Percentiles rank a stretch among this genome's conserved stretches.
phyloP scores from a whole-genome alignment of 768 basidiomycete species.

The Austroboletus eburneus region DNA sequence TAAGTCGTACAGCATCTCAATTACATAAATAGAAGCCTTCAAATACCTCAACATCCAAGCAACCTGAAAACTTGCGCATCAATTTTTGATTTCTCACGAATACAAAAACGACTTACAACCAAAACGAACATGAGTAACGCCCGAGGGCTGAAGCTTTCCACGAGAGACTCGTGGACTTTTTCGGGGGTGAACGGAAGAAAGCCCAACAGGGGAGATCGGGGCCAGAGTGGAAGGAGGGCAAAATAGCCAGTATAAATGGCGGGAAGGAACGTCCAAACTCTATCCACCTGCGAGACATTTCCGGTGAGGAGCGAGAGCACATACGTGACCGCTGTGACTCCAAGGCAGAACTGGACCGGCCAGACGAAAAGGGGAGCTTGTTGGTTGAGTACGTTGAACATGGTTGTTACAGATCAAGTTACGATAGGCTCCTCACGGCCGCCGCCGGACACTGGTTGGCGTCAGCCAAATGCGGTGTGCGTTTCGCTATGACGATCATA shows the following conservation, averaged over 20 bases:
- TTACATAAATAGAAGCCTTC: background rate
- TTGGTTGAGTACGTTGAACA: slow-evolving; percentile 15
- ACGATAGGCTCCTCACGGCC: background rate
- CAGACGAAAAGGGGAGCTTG: slow-evolving; percentile 43
- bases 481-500: too few relatives aligned
- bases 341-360: slow-evolving; percentile 60
- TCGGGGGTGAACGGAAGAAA: slow-evolving; percentile 57
- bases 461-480: too few relatives aligned
- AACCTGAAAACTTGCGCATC: slow-evolving; percentile 23
- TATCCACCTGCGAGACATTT: slow-evolving; percentile 87
- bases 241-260: slow-evolving; percentile 80
- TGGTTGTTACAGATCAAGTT: background rate
- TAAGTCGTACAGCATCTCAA: slow-evolving; percentile 9
- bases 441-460: too few relatives aligned
- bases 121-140: slow-evolving; percentile 73
- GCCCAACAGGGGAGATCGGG: slow-evolving; percentile 30
- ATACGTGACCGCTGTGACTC: slow-evolving; percentile 46
- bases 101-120: slow-evolving; percentile 38
- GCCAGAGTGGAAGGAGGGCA: slow-evolving; percentile 67
- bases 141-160: slow-evolving; percentile 59
- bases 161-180: slow-evolving; percentile 30
- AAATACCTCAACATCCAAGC: slow-evolving; percentile 60
- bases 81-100: background rate
- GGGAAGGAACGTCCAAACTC: slow-evolving; percentile 76
- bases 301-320: slow-evolving; percentile 61